These are phyloP conservation scores for Xylaria sp. DNA, from an alignment of 2,329 filamentous ascomycete genomes.

Conservation along the genomic window DNA sequence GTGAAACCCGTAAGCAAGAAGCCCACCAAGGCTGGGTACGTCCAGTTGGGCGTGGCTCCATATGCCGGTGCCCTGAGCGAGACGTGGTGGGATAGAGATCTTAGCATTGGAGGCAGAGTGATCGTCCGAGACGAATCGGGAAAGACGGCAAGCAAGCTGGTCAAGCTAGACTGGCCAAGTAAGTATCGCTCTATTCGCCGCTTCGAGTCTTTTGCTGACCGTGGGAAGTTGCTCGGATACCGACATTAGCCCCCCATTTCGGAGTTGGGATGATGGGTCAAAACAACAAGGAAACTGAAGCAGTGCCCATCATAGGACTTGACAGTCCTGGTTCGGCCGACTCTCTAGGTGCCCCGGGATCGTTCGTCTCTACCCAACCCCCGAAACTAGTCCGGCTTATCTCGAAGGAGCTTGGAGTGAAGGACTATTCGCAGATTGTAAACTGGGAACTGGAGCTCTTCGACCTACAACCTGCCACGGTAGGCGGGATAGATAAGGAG, in stretches of 20 bases:
- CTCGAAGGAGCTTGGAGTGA: conserved; percentile 75
- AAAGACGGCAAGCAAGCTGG: conserved; percentile 80
- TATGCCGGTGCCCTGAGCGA: conserved; percentile 86
- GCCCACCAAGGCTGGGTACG: conserved; percentile 81
- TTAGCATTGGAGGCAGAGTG: conserved; percentile 88
- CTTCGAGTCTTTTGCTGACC: conserved; percentile 21
- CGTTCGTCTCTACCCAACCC: conserved; percentile 84
- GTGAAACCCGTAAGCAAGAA: conserved; percentile 90
- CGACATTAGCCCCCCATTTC: conserved; percentile 93
- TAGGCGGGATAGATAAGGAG: conserved; percentile 86
- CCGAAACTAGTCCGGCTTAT: conserved; percentile 84
- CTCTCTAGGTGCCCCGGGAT: conserved; percentile 64
- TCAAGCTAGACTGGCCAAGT: conserved; percentile 91
- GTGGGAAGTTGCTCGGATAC: conserved; percentile 74
- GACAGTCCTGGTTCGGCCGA: conserved; percentile 67
- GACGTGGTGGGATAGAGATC: conserved; percentile 97
- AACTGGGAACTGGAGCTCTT: conserved; percentile 98
- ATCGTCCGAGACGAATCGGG: conserved; percentile 77
- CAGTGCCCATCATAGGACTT: conserved; percentile 90
- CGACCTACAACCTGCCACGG: conserved; percentile 82
- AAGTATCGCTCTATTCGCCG: conserved; percentile 33
- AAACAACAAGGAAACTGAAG: conserved; percentile 87
- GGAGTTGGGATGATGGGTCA: conserved; percentile 72
- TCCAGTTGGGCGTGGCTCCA: conserved; percentile 88
- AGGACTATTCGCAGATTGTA: conserved; percentile 74